These are phyloP conservation scores for Podila epigama DNA, from an alignment of 192 early-diverging fungal genomes.

Conservation along the genomic window DNA sequence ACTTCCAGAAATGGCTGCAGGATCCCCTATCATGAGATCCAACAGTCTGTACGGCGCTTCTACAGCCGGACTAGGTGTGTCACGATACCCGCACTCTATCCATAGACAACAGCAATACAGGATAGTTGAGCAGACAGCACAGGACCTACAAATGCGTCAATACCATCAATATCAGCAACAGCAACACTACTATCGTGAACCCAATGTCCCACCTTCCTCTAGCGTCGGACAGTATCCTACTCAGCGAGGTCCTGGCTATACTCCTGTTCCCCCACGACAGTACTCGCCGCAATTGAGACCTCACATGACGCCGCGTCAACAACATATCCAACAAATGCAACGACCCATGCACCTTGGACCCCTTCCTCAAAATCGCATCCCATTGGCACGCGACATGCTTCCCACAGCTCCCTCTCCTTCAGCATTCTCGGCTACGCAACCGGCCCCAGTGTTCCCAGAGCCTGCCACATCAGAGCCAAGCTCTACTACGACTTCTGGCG, in stretches of 20 bases:
- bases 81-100: slow-evolving; percentile 4
- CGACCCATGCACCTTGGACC: slow-evolving; percentile 12
- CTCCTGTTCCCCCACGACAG: too few relatives aligned
- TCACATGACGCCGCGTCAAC: background rate
- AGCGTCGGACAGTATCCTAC: too few relatives aligned
- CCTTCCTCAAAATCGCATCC: slow-evolving; percentile 7
- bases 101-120: slow-evolving; percentile 9
- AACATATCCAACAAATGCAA: slow-evolving; percentile 19
- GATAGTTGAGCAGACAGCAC: slow-evolving; percentile 7
- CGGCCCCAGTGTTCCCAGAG: slow-evolving; percentile 14
- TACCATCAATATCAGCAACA: slow-evolving; percentile 35
- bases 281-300: background rate
- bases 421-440: slow-evolving; percentile 13
- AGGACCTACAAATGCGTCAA: slow-evolving; percentile 13
- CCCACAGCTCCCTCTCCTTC: slow-evolving; percentile 35
- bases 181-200: slow-evolving; percentile 26
- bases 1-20: background rate
- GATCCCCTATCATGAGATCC: slow-evolving; percentile 8
- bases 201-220: too few relatives aligned
- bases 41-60: slow-evolving; percentile 7
- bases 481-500: background rate
- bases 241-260: too few relatives aligned
- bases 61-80: background rate
- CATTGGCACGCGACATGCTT: slow-evolving; percentile 17
- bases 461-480: background rate